These are phyloP conservation scores for Tuber indicum DNA, from an alignment of 495 filamentous ascomycete genomes.

Conservation along the genomic window DNA sequence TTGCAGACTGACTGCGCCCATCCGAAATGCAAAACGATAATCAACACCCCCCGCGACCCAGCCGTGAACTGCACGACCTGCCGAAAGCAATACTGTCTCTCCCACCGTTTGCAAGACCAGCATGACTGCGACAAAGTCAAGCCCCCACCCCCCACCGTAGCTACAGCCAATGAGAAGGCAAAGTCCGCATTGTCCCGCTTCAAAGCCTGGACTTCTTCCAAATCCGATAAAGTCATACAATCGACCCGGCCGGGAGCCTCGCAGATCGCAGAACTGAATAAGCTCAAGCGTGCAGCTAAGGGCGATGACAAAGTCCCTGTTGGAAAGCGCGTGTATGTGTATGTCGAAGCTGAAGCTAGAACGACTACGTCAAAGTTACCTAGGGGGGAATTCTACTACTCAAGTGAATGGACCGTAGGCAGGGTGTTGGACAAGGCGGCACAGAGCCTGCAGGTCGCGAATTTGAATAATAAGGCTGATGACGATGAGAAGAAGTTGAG, in stretches of 20 bases:
- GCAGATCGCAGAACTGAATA: slow-evolving; percentile 58
- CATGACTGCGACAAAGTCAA: slow-evolving; percentile 63
- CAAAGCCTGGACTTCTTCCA: slow-evolving; percentile 42
- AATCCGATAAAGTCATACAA: slow-evolving; percentile 47
- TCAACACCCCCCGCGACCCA: slow-evolving; percentile 71
- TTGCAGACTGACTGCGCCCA: slow-evolving; percentile 66
- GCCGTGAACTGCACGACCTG: slow-evolving; percentile 76
- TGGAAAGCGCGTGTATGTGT: slow-evolving; percentile 76
- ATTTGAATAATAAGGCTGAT: slow-evolving; percentile 75
- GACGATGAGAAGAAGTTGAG: slow-evolving; percentile 71
- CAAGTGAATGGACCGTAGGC: slow-evolving; percentile 73
- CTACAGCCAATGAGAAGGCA: slow-evolving; percentile 48
- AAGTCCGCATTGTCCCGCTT: slow-evolving; percentile 53
- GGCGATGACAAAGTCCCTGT: slow-evolving; percentile 72
- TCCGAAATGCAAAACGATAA: slow-evolving; percentile 69
- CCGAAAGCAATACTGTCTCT: slow-evolving; percentile 81
- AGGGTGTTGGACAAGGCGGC: slow-evolving; percentile 83
- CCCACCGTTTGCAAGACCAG: slow-evolving; percentile 78
- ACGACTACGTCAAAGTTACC: slow-evolving; percentile 68
- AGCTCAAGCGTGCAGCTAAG: slow-evolving; percentile 76
- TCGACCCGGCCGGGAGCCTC: not conserved
- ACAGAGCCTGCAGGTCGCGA: slow-evolving; percentile 69
- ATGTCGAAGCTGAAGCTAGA: slow-evolving; percentile 78
- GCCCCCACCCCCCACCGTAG: slow-evolving; percentile 46
- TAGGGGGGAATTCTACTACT: slow-evolving; percentile 73